These are phyloP conservation scores for Salvia miltiorrhiza DNA, from an alignment of 257 asterid genomes.

Conservation along the genomic window DNA sequence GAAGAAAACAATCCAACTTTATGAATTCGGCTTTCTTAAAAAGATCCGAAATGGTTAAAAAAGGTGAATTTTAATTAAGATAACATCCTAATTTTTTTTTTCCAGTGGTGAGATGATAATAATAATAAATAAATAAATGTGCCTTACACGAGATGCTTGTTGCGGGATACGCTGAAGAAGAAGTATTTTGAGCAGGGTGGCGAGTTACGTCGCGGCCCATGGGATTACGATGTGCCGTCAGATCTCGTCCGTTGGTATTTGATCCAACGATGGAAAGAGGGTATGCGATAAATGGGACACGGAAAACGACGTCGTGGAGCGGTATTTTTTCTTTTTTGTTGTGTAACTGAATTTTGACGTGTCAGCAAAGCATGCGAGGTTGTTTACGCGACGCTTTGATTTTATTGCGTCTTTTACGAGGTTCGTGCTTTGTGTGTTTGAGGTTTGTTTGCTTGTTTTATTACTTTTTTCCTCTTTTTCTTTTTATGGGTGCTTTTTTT, in stretches of 20 bases:
- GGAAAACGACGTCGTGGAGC: constrained; percentile 28
- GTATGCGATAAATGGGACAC: constrained; percentile 13
- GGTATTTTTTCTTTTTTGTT: not conserved
- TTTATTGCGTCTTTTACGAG: constrained; percentile 24
- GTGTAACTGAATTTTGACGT: constrained; percentile 40
- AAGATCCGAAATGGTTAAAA: constrained; percentile 9
- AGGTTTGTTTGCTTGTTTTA: not conserved
- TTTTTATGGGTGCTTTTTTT: not conserved
- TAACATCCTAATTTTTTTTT: no score
- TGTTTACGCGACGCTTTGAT: constrained; percentile 44
- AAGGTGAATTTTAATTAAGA: not conserved
- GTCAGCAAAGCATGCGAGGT: constrained; percentile 38
- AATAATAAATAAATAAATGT: constrained; percentile 16
- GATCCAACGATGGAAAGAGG: constrained; percentile 30
- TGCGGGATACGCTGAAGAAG: constrained; percentile 18
- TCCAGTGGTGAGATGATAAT: no score
- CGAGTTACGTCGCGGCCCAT: constrained; percentile 26
- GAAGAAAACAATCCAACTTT: constrained; percentile 10
- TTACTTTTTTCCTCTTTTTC: not conserved
- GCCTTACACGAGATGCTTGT: constrained; percentile 51
- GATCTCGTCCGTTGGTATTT: constrained; percentile 23
- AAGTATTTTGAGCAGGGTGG: constrained; percentile 16
- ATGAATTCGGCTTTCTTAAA: constrained; percentile 10
- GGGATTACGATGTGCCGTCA: constrained; percentile 8
- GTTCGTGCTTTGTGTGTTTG: constrained; percentile 16